Percentiles rank a stretch among this genome's conserved stretches.
Evolutionary conservation across 805 yeast genomes (phyloP).

Genomic region (Saccharomycopsis fibuligera): DNA sequence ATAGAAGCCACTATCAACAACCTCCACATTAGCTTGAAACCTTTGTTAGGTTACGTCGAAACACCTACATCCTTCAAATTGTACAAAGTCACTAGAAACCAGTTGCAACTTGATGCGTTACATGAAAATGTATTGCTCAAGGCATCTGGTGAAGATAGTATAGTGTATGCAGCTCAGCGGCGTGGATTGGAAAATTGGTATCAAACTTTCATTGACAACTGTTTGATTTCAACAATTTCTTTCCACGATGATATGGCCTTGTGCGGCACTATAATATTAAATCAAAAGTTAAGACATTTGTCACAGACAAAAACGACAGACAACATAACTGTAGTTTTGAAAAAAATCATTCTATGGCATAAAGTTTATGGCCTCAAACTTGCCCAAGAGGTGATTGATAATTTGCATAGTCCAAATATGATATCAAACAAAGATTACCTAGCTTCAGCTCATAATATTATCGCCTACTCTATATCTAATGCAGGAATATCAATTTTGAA

Average conservation of each 20-base stretch:
- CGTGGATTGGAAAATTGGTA: slow-evolving; percentile 7
- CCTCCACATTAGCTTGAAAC: too few species aligned
- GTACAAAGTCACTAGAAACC: too few species aligned
- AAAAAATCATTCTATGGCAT: neutral
- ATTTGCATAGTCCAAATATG: neutral
- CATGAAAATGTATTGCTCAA: neutral
- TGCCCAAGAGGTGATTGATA: slow-evolving; percentile 11
- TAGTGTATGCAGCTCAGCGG: neutral
- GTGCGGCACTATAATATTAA: neutral
- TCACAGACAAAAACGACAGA: too few species aligned
- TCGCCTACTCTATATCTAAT: slow-evolving; percentile 8
- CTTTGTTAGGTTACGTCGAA: too few species aligned
- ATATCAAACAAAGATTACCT: neutral
- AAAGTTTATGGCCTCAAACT: slow-evolving; percentile 3
- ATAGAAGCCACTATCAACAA: too few species aligned
- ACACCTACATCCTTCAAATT: too few species aligned
- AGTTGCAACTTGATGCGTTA: too few species aligned
- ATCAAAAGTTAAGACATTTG: neutral
- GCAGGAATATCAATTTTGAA: neutral
- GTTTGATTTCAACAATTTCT: neutral
- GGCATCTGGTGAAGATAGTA: slow-evolving; percentile 6
- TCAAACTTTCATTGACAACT: slow-evolving; percentile 6
- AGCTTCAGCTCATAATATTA: slow-evolving; percentile 3
- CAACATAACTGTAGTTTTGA: too few species aligned
- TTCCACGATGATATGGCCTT: slow-evolving; percentile 5